phyloP scores from a whole-genome alignment of 2,329 filamentous ascomycete species.

The Monilinia fructigena region DNA sequence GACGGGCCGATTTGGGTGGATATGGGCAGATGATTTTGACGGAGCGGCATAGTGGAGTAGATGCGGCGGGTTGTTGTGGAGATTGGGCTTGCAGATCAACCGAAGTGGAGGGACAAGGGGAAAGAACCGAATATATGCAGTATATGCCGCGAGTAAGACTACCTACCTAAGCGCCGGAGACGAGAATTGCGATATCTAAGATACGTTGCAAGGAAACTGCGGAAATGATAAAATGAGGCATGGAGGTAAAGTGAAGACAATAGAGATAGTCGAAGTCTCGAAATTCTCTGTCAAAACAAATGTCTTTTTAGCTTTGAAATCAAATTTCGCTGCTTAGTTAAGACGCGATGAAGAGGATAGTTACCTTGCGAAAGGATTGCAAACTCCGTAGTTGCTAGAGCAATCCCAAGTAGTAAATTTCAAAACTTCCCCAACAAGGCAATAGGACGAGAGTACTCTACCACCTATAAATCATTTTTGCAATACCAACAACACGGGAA shows the following conservation, averaged over 20 bases:
- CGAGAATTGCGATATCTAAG: neutral
- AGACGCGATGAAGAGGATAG: neutral
- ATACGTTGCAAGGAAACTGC: neutral
- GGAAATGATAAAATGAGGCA: neutral
- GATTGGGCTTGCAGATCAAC: neutral
- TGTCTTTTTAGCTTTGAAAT: neutral
- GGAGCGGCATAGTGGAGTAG: neutral
- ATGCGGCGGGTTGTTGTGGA: neutral
- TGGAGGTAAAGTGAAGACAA: neutral
- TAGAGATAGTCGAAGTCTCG: neutral
- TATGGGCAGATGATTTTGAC: neutral
- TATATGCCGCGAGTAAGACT: neutral
- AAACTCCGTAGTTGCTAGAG: neutral
- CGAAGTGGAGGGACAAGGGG: slow-evolving; percentile 2
- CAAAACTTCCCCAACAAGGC: neutral
- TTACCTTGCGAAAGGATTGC: neutral
- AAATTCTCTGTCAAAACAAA: neutral
- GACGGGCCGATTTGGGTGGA: slow-evolving; percentile 1
- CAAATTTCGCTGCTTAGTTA: neutral
- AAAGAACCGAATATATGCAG: slow-evolving; percentile 9
- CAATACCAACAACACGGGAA: neutral
- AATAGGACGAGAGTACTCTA: neutral
- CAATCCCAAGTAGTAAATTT: neutral
- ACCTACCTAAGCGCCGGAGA: too few relatives aligned
- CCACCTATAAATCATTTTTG: neutral